Percentiles rank a stretch among this genome's conserved stretches.
phyloP scores from a whole-genome alignment of 2,329 filamentous ascomycete species.

The Fusarium sterilihyphosum region DNA sequence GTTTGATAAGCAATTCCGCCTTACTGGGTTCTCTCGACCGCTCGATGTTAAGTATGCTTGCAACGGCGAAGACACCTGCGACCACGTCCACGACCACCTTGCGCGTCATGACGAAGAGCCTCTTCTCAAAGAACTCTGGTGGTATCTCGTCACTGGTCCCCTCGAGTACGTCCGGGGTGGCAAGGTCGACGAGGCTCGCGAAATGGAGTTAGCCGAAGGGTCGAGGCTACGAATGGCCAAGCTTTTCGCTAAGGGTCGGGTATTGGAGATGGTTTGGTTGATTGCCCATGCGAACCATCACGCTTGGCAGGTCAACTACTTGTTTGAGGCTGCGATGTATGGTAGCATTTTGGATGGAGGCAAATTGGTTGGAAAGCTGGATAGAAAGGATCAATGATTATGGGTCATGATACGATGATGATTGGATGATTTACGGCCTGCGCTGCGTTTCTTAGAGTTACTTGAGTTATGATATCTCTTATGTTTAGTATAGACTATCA shows the following conservation, averaged over 20 bases:
- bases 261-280: constrained; percentile 40
- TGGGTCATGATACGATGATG: neutral
- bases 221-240: constrained; percentile 36
- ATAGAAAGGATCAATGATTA: constrained; percentile 36
- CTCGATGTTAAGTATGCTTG: constrained; percentile 20
- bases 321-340: constrained; percentile 49
- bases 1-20: constrained; percentile 42
- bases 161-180: constrained; percentile 27
- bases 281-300: constrained; percentile 39
- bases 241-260: constrained; percentile 31
- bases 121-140: constrained; percentile 32
- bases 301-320: constrained; percentile 46
- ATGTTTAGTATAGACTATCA: neutral
- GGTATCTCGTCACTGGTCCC: constrained; percentile 28
- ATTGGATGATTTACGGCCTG: neutral
- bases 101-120: constrained; percentile 8
- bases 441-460: neutral
- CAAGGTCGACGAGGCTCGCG: constrained; percentile 16
- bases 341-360: constrained; percentile 46
- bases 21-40: constrained; percentile 43
- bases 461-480: neutral
- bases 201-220: constrained; percentile 22
- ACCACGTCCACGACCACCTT: constrained; percentile 25
- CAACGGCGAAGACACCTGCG: constrained; percentile 29
- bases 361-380: constrained; percentile 43